Evolutionary conservation across 2,329 filamentous ascomycete species (phyloP).

Genomic region (Fusarium sp.): DNA sequence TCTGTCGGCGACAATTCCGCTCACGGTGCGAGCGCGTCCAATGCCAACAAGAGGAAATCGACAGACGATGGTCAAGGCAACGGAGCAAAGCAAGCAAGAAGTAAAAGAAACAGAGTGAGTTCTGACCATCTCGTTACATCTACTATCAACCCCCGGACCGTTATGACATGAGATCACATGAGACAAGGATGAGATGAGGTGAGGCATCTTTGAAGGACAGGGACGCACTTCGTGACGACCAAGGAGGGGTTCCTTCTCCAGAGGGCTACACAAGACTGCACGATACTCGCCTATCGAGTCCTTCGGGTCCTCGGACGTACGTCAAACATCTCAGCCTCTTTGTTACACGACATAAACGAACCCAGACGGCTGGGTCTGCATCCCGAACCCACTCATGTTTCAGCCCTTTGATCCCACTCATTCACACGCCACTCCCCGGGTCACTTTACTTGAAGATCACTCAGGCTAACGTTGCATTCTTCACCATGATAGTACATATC

Average conservation of each 20-base stretch:
- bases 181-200: constrained; percentile 6
- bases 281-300: constrained; percentile 13
- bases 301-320: not conserved
- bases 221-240: not conserved
- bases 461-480: constrained; percentile 31
- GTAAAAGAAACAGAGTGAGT: constrained; percentile 68
- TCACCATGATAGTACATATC: constrained; percentile 61
- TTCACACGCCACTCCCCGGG: not conserved
- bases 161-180: constrained; percentile 11
- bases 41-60: constrained; percentile 50
- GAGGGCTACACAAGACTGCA: constrained; percentile 1
- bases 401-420: not conserved
- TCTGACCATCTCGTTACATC: constrained; percentile 5
- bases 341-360: constrained; percentile 22
- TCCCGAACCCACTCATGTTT: not conserved
- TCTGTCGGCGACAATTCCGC: constrained; percentile 62
- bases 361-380: not conserved
- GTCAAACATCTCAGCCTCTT: not conserved
- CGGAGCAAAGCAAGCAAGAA: constrained; percentile 61
- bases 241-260: not conserved
- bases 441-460: not conserved
- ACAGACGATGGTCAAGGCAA: constrained; percentile 51
- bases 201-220: not conserved
- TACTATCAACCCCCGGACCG: not conserved
- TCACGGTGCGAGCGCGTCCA: constrained; percentile 39